phyloP scores from a whole-genome alignment of 352 stramenopile species.

The Pythium chondricola region DNA sequence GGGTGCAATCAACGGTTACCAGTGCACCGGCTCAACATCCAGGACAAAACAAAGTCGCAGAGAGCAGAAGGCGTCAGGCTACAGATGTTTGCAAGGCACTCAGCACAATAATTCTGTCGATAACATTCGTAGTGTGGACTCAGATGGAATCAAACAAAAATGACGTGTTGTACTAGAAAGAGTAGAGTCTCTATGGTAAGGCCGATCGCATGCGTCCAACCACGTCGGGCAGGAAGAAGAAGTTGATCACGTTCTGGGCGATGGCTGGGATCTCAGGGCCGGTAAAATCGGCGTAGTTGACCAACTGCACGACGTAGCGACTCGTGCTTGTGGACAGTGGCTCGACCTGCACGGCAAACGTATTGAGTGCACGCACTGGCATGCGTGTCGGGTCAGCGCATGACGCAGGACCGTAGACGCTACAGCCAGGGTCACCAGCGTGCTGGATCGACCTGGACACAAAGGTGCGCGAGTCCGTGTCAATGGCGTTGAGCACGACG shows the following conservation, averaged over 20 bases:
- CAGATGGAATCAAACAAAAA: no score
- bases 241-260: slow-evolving; percentile 5
- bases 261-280: no score
- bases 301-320: slow-evolving; percentile 7
- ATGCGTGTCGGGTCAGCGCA: not conserved
- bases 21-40: no score
- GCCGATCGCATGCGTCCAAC: slow-evolving; percentile 16
- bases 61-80: no score
- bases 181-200: no score
- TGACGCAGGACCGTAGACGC: not conserved
- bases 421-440: not conserved
- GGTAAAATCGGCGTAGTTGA: slow-evolving; percentile 15
- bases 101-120: no score
- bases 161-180: no score
- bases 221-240: slow-evolving; percentile 20
- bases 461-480: slow-evolving; percentile 5
- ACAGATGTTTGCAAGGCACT: no score
- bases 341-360: slow-evolving; percentile 16
- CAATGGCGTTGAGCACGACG: slow-evolving; percentile 20
- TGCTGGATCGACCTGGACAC: slow-evolving; percentile 14
- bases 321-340: slow-evolving; percentile 1
- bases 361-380: slow-evolving; percentile 12
- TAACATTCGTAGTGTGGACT: no score
- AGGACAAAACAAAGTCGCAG: no score
- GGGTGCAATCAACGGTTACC: no score